Evolutionary conservation across 768 basidiomycete genomes (phyloP).

Genomic region (Pisolithus marmoratus): DNA sequence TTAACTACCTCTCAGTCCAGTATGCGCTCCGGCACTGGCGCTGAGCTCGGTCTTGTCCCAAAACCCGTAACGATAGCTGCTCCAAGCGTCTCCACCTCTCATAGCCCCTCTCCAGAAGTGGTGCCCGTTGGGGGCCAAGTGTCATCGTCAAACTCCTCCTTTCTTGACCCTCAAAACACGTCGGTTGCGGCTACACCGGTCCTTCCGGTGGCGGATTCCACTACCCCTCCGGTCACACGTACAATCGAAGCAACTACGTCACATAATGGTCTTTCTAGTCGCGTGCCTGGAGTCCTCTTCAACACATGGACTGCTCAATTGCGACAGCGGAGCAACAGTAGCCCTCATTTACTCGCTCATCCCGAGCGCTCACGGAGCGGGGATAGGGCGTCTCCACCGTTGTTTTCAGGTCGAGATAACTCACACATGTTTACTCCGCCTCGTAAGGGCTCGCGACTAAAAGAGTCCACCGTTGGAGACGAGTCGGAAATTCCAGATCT

Average conservation of each 20-base stretch:
- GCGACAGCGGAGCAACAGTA: conserved; percentile 18
- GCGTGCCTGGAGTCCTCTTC: conserved; percentile 5
- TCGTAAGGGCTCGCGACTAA: conserved; percentile 6
- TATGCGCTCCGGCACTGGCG: conserved; percentile 44
- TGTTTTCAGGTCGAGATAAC: not conserved
- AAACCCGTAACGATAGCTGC: conserved; percentile 13
- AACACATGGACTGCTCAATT: conserved; percentile 5
- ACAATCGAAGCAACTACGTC: conserved; percentile 16
- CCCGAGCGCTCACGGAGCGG: not conserved
- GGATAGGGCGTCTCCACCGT: not conserved
- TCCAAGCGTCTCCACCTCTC: not conserved
- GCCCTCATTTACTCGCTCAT: not conserved
- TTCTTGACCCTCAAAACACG: not conserved
- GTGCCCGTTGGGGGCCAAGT: not conserved
- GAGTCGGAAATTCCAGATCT: conserved; percentile 5
- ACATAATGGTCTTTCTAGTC: conserved; percentile 6
- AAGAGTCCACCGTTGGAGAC: conserved; percentile 1
- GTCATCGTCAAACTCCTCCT: not conserved
- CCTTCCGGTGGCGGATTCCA: conserved; percentile 1
- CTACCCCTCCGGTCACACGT: conserved; percentile 7
- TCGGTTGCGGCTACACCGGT: conserved; percentile 3
- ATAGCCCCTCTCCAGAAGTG: not conserved
- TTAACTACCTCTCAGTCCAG: conserved; percentile 45
- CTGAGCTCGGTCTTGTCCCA: conserved; percentile 39
- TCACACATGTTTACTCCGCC: not conserved